These are phyloP conservation scores for Coemansia sp. DNA, from an alignment of 192 early-diverging fungal species.

Conservation along the genomic window DNA sequence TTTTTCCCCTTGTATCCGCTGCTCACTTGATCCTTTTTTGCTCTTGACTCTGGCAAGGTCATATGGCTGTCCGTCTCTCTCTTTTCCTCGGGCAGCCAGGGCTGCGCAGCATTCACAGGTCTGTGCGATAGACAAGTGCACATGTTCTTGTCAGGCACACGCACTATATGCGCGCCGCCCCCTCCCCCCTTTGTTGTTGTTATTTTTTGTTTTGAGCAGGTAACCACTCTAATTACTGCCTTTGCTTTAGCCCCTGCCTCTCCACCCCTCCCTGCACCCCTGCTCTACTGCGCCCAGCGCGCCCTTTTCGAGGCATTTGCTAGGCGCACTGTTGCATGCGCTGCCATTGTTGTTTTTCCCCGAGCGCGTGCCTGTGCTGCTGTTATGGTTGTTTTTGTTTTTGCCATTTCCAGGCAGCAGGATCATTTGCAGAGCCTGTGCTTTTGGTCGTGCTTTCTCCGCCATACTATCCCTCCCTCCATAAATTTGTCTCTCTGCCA, in stretches of 20 bases:
- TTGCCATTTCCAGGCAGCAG: not conserved
- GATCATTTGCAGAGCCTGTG: not conserved
- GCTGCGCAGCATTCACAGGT: not conserved
- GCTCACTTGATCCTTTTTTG: slow-evolving; percentile 4
- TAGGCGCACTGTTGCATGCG: not conserved
- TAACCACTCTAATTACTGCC: slow-evolving; percentile 21
- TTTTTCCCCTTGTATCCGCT: not conserved
- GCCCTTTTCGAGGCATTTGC: not conserved
- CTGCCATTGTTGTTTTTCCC: slow-evolving; percentile 5
- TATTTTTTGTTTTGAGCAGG: slow-evolving; percentile 10
- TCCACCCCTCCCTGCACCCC: not conserved
- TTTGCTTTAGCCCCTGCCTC: slow-evolving; percentile 2
- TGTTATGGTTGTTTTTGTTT: not conserved
- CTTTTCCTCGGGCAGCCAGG: not conserved
- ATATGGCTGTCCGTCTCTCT: not conserved
- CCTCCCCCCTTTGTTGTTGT: not conserved
- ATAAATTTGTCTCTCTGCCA: not conserved
- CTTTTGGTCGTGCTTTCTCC: not conserved
- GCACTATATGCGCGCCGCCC: slow-evolving; percentile 45
- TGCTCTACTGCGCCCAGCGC: not conserved
- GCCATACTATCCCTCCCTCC: not conserved
- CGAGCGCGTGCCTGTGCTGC: slow-evolving; percentile 9
- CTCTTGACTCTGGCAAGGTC: not conserved
- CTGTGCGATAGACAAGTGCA: slow-evolving; percentile 3
- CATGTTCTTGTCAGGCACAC: slow-evolving; percentile 15